Evolutionary conservation across 2,329 filamentous ascomycete genomes (phyloP), one percentile per base, ranked within the genome.

Genomic region (Verticillium tricorpus): DNA sequence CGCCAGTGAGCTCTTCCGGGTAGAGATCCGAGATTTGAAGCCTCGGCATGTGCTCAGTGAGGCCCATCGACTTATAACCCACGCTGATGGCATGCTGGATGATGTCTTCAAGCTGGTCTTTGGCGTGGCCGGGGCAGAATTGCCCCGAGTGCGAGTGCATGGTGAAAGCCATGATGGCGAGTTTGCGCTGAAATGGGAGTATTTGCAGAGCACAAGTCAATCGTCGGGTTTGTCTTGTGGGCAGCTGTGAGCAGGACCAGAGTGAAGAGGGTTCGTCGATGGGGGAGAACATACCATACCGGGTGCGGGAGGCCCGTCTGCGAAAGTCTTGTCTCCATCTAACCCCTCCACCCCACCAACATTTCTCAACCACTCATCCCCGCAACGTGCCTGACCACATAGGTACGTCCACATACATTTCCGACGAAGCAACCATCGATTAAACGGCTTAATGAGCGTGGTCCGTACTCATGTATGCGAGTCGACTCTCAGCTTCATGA

Each of bases 131-230:
- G 11, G 89, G 89, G 79, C 95, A 99, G 80, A 99, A 99, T 74
- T 99, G 92, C 66, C 95, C 95, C 40, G 95, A 98, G 78, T 99
- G 95, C 72, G 92, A 96, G 77, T 99, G 95, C 81, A 98, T 96
- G 5, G 95, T 96, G 79, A 96, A 97, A 1, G 94, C 93, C 95
- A 98, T 98, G 59, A 54, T 72, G 64, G 5, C 45, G 19, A 12
- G 39, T 56, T 37, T 55, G 54, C 9, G 60, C 58, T 31, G 25
- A 9, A 22, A 7, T 25, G 45, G 28, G 6, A 28, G 28, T 28
- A 5, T 5, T 28, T 28, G 5, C 6, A 28, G 28, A 28, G 28
- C 28, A 5, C 28, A 28, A 5, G 28, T 28, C 28, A 28, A 28
- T 28, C 28, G 34, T 35, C 9, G 34, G 34, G 11, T 35, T 35